phyloP scores from a whole-genome alignment of 305 asterid genomes.

The Fraxinus xanthoxyloides region DNA sequence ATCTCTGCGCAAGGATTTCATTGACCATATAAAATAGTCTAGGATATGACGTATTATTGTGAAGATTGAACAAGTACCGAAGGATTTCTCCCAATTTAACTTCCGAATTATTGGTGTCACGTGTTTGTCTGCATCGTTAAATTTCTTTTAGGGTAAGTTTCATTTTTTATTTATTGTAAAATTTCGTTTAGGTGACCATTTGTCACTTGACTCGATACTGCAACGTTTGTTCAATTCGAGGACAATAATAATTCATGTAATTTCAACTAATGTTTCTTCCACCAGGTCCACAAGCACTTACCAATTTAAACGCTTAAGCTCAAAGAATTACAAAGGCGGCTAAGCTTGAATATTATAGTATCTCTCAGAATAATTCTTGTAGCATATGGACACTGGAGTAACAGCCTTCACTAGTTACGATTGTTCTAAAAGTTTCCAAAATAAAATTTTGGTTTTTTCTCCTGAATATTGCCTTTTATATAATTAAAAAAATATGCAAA shows the following conservation, averaged over 20 bases:
- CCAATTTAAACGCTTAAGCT: not conserved
- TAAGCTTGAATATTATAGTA: not conserved
- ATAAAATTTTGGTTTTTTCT: not conserved
- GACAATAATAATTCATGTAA: not conserved
- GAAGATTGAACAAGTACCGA: not conserved
- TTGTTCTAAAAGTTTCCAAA: not conserved
- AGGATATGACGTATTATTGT: not conserved
- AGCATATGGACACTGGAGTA: not conserved
- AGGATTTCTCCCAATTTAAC: not conserved
- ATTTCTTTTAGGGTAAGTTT: not conserved
- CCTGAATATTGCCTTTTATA: not conserved
- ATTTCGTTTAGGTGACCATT: not conserved
- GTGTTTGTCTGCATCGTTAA: not conserved
- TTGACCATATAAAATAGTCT: not conserved
- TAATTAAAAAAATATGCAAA: not conserved
- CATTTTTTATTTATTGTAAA: not conserved
- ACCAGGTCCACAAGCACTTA: not conserved
- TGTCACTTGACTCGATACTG: not conserved
- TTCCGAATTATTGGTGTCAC: not conserved
- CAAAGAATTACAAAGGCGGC: not conserved
- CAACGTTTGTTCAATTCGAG: not conserved
- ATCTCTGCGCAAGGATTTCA: not conserved
- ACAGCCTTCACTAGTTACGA: not conserved
- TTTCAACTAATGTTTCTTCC: not conserved
- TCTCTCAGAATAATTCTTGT: not conserved